phyloP scores from a whole-genome alignment of 225 moss, liverwort and hornwort species.

The Neckera pumila region DNA sequence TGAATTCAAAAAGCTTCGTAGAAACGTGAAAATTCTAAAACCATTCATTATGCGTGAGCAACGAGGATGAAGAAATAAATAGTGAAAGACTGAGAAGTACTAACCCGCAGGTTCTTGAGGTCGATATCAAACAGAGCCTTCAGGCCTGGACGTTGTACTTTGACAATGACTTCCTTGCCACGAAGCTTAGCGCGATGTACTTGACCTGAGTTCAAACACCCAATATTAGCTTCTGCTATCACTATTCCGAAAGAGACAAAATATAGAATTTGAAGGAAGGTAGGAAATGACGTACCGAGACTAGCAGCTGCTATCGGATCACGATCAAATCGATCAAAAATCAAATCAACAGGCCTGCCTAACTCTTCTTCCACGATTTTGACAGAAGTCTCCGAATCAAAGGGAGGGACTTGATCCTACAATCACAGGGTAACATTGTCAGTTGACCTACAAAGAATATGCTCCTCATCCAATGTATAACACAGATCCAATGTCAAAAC shows the following conservation, averaged over 20 bases:
- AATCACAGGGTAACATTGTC: not conserved
- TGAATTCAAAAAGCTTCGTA: not conserved
- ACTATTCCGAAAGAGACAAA: not conserved
- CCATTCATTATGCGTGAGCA: not conserved
- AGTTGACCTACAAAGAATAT: not conserved
- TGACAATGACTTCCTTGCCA: slow-evolving; percentile 87
- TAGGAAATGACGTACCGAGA: slow-evolving; percentile 49
- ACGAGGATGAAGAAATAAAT: not conserved
- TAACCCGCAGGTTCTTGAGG: slow-evolving; percentile 90
- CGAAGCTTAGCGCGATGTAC: slow-evolving; percentile 80
- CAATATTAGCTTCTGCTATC: not conserved
- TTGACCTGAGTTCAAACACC: slow-evolving; percentile 54
- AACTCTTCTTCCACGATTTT: slow-evolving; percentile 85
- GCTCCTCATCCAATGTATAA: not conserved
- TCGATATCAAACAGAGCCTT: slow-evolving; percentile 98
- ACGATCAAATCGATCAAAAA: slow-evolving; percentile 83
- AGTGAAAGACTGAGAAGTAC: not conserved
- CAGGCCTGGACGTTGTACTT: slow-evolving; percentile 98
- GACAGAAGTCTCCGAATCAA: slow-evolving; percentile 76
- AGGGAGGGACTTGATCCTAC: slow-evolving; percentile 98
- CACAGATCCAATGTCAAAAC: not conserved
- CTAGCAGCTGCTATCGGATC: slow-evolving; percentile 99
- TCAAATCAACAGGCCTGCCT: slow-evolving; percentile 61
- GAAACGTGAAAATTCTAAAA: not conserved
- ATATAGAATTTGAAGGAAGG: not conserved